Evolutionary conservation across 176 grass and related monocot genomes (phyloP).

Genomic region (Lolium multiflorum): DNA sequence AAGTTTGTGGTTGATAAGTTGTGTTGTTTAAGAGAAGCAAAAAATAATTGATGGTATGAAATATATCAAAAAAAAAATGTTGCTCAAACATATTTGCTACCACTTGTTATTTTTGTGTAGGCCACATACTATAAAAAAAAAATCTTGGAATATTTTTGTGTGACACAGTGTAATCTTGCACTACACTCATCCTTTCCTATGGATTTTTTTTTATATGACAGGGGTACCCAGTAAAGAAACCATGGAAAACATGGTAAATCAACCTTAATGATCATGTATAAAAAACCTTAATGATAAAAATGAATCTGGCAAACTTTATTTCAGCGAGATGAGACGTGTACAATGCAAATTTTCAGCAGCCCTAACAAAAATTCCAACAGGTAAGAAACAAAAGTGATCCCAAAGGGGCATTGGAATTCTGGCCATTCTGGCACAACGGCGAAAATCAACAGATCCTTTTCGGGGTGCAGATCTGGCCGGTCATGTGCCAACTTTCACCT

Average conservation of each 20-base stretch:
- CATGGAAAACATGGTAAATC: background rate
- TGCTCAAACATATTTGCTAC: too few relatives aligned
- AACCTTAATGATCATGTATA: too few relatives aligned
- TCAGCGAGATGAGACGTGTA: background rate
- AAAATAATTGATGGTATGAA: too few relatives aligned
- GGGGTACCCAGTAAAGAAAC: background rate
- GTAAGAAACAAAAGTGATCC: background rate
- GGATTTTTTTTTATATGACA: background rate
- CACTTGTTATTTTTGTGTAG: too few relatives aligned
- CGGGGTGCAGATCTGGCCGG: constrained; percentile 28
- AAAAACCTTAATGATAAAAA: background rate
- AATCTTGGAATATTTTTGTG: too few relatives aligned
- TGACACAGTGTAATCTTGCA: too few relatives aligned
- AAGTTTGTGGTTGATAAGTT: too few relatives aligned
- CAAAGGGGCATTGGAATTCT: background rate
- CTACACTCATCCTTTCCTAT: too few relatives aligned
- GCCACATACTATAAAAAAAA: too few relatives aligned
- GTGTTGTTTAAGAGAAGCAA: too few relatives aligned
- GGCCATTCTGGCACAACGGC: background rate
- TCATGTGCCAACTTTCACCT: constrained; percentile 49
- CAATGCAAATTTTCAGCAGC: background rate
- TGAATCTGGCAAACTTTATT: background rate
- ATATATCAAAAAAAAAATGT: too few relatives aligned
- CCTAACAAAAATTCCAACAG: background rate
- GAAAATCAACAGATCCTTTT: constrained; percentile 32